Evolutionary conservation across 1,284 basidiomycete species (phyloP).

Genomic region (Agaricales sp.): DNA sequence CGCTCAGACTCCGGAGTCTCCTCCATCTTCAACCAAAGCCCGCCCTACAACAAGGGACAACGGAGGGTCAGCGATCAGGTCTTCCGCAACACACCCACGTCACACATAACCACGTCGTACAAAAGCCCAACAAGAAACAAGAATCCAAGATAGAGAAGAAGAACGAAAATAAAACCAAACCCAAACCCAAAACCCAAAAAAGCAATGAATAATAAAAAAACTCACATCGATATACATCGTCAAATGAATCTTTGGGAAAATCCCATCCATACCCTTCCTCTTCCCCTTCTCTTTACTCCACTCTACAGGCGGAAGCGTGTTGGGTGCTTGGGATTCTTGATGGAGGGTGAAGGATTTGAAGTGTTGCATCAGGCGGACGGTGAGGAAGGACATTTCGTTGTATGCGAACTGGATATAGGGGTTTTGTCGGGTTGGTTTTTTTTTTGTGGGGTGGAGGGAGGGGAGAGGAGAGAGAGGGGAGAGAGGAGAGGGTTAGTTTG

Average conservation of each 20-base stretch:
- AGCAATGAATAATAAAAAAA: slow-evolving; percentile 7
- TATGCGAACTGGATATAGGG: slow-evolving; percentile 35
- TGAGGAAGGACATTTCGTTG: slow-evolving; percentile 32
- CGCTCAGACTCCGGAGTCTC: neutral
- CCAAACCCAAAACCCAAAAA: no score
- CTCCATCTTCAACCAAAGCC: neutral
- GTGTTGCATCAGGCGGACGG: slow-evolving; percentile 31
- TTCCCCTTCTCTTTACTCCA: slow-evolving; percentile 22
- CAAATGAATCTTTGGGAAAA: slow-evolving; percentile 25
- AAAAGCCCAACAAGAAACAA: no score
- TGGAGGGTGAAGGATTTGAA: slow-evolving; percentile 25
- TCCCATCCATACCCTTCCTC: slow-evolving; percentile 26
- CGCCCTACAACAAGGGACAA: neutral
- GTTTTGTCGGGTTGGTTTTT: no score
- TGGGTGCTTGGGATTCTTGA: slow-evolving; percentile 22
- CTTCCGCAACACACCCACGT: no score
- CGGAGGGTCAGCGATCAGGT: no score
- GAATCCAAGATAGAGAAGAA: no score
- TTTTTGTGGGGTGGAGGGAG: neutral
- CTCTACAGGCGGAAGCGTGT: slow-evolving; percentile 18
- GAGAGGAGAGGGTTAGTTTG: no score
- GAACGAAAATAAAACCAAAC: no score
- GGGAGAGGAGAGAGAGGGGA: no score
- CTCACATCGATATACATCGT: slow-evolving; percentile 27
- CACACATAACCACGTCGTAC: no score